Base-by-base conservation (phyloP, 148 eudicot genomes). In the Polygonum aviculare region DNA sequence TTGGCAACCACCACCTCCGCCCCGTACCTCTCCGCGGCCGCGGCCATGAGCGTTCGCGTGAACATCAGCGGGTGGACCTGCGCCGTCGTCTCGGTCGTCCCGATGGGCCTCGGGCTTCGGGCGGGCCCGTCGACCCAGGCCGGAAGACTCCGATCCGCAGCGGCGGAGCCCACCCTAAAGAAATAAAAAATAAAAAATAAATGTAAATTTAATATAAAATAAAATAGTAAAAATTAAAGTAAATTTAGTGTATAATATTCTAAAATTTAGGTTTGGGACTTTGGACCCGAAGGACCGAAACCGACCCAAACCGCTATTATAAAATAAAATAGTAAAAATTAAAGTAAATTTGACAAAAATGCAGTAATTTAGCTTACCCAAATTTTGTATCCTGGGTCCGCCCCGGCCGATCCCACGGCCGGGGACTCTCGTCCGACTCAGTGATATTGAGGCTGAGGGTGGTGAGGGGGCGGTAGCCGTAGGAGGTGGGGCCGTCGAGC, bases 21-120 rank as follows among this genome's bases (percentile, higher is more conserved):
- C 11, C 89, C 89, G 22, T 90, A 85, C 71, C 87, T 88, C 81
- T 79, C 90, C 86, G 82, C 88, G 59, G 92, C 96, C 77, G 75
- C 82, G 19, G 74, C 55, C 85, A 94, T 72, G 74, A 94, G 52
- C n/a, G 84, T 60, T 69, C 77, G 77, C 0, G 95, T 87, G 72
- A 94, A 94, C 78, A 92, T 65, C 78, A 79, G 81, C 0, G 98
- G 98, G 49, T 94, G 96, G 3, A 94, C 93, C 78, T 94, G 93
- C 48, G 96, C 98, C 79, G 97, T 90, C 5, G 93, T 86, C 36
- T 83, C 88, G 6, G 84, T 40, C 2, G 90, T 84, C 63, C 98
- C 97, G 9, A 88, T 94, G 7, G 86, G 76, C 79, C 63, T 80
- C 0, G 81, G 74, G 18, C 72, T 76, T 15, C 76, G 79, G 49